Evolutionary conservation across 192 early-diverging fungal genomes (phyloP).

Genomic region (Diversispora epigaea): DNA sequence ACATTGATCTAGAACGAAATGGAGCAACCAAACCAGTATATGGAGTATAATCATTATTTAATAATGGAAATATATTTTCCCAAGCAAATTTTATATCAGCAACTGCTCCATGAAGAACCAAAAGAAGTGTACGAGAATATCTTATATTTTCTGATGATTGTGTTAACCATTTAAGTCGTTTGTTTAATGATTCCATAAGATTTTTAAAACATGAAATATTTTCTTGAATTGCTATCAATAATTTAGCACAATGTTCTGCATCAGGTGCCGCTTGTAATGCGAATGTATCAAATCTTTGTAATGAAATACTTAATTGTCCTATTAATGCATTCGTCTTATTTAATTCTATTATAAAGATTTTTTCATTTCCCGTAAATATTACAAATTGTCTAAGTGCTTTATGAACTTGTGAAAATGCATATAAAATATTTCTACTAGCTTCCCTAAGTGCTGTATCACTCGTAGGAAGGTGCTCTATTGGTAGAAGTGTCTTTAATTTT

Average conservation of each 20-base stretch:
- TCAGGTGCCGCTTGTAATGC: conserved; percentile 37
- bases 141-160: conserved; percentile 39
- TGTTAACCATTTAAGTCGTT: conserved; percentile 38
- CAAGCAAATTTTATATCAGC: conserved; percentile 47
- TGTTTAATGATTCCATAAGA: conserved; percentile 41
- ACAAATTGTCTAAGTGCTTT: conserved; percentile 45
- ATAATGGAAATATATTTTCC: conserved; percentile 42
- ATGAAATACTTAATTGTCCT: conserved; percentile 38
- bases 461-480: conserved; percentile 32
- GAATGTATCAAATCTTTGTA: conserved; percentile 42
- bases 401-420: conserved; percentile 46
- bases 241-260: conserved; percentile 33
- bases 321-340: conserved; percentile 39
- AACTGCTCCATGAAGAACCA: conserved; percentile 47
- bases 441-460: conserved; percentile 43
- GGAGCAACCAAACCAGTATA: conserved; percentile 25
- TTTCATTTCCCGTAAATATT: conserved; percentile 41
- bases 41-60: conserved; percentile 34
- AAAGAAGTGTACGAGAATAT: conserved; percentile 41
- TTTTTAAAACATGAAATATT: conserved; percentile 38
- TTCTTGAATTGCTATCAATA: conserved; percentile 39
- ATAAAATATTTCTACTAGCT: conserved; percentile 44
- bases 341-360: conserved; percentile 39
- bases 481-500: conserved; percentile 34
- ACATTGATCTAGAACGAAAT: conserved; percentile 29